Conservation (phyloP, 768 basidiomycete species). For the Mycena alexandri region DNA sequence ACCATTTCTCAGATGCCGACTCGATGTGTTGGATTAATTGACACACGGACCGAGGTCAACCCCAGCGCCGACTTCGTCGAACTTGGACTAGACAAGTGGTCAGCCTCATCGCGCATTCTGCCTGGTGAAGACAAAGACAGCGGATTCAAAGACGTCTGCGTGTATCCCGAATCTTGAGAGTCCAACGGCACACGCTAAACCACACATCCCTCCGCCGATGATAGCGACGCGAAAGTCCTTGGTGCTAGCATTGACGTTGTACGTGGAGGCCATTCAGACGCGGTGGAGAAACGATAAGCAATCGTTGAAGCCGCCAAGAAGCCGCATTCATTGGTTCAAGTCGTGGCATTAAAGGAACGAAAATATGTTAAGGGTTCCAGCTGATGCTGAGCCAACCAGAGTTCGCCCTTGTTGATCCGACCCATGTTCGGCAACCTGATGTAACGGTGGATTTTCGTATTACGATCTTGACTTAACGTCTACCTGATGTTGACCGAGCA, state of each 20-base stretch:
- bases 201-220: conserved; percentile 69
- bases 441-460: no score
- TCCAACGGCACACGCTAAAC: conserved; percentile 61
- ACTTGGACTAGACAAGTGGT: conserved; percentile 52
- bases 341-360: no score
- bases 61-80: conserved; percentile 68
- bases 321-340: no score
- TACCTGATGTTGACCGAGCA: no score
- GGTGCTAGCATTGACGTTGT: conserved; percentile 2
- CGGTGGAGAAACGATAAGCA: neutral
- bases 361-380: no score
- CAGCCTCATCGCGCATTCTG: conserved; percentile 8
- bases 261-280: neutral
- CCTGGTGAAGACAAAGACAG: conserved; percentile 47
- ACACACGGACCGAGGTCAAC: conserved; percentile 58
- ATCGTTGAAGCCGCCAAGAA: no score
- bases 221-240: conserved; percentile 65
- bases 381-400: no score
- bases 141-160: conserved; percentile 66
- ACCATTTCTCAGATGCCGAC: neutral
- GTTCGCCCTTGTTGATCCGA: no score
- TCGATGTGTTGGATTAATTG: neutral
- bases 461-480: no score
- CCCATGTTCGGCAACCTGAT: no score
- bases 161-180: conserved; percentile 57